Percentiles rank a stretch among this genome's conserved stretches.
phyloP scores from a whole-genome alignment of 1,284 basidiomycete genomes.

The Ustilago esculenta region DNA sequence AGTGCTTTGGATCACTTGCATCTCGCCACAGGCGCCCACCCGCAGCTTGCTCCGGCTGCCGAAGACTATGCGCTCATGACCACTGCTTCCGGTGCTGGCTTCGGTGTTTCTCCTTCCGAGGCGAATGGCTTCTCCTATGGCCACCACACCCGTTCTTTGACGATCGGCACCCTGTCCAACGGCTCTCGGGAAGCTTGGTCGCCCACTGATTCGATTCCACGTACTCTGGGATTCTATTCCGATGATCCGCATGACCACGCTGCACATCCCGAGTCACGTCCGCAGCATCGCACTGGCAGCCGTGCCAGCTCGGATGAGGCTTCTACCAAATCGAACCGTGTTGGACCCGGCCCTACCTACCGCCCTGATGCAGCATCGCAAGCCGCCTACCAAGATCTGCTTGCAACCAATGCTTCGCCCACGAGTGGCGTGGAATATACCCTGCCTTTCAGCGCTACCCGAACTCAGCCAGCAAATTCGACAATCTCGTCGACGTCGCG shows the following conservation, averaged over 20 bases:
- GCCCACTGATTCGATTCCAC: conserved; percentile 24
- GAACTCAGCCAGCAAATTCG: conserved; percentile 3
- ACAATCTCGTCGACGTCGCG: conserved; percentile 1
- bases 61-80: conserved; percentile 35
- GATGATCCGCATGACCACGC: conserved; percentile 22
- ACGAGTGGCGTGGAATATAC: conserved; percentile 12
- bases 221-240: conserved; percentile 25
- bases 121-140: background rate
- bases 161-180: conserved; percentile 5
- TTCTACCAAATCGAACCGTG: conserved; percentile 28
- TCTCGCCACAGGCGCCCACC: conserved; percentile 6
- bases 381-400: conserved; percentile 39
- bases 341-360: conserved; percentile 34
- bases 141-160: conserved; percentile 1
- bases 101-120: background rate
- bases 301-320: conserved; percentile 20
- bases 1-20: conserved; percentile 29
- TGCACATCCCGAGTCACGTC: background rate
- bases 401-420: conserved; percentile 28
- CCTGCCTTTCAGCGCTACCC: conserved; percentile 10
- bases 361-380: conserved; percentile 44
- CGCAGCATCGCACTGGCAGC: conserved; percentile 15
- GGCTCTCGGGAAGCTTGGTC: conserved; percentile 24
- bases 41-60: conserved; percentile 1
- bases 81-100: conserved; percentile 1